Conservation (phyloP, 2,329 filamentous ascomycete genomes). For the Botrytis byssoidea region DNA sequence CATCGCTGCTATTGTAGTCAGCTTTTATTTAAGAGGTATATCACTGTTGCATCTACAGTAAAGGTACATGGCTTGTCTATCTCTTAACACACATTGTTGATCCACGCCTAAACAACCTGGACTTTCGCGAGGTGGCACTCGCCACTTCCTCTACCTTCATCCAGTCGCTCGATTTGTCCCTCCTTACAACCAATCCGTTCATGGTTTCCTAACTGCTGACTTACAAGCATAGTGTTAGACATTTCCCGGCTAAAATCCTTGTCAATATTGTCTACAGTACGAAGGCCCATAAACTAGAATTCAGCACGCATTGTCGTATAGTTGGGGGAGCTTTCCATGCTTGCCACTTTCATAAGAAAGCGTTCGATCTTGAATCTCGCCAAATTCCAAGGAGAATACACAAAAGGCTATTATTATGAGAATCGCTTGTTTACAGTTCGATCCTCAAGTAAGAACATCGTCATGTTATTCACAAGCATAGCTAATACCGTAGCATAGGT, state of each 20-base stretch:
- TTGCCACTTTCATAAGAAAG: not conserved
- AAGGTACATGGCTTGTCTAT: not conserved
- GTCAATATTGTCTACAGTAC: not conserved
- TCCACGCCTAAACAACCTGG: not conserved
- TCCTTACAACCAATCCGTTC: no score
- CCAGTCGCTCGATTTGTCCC: not conserved
- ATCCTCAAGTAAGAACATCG: conserved; percentile 50
- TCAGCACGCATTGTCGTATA: not conserved
- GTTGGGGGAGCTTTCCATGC: not conserved
- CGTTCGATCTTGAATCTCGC: not conserved
- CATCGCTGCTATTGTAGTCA: not conserved
- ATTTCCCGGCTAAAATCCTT: not conserved
- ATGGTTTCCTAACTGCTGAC: not conserved
- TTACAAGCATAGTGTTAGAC: not conserved
- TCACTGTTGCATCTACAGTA: not conserved
- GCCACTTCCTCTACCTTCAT: not conserved
- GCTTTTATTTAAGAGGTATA: not conserved
- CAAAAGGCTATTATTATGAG: conserved; percentile 50
- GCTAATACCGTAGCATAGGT: conserved; percentile 45
- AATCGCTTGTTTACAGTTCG: conserved; percentile 70
- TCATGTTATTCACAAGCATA: not conserved
- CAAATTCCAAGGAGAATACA: not conserved
- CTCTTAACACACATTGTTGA: not conserved
- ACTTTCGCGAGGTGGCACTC: not conserved
- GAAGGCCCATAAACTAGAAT: no score